Conservation (phyloP, 176 grass and related monocot species). For the Avena sativa region DNA sequence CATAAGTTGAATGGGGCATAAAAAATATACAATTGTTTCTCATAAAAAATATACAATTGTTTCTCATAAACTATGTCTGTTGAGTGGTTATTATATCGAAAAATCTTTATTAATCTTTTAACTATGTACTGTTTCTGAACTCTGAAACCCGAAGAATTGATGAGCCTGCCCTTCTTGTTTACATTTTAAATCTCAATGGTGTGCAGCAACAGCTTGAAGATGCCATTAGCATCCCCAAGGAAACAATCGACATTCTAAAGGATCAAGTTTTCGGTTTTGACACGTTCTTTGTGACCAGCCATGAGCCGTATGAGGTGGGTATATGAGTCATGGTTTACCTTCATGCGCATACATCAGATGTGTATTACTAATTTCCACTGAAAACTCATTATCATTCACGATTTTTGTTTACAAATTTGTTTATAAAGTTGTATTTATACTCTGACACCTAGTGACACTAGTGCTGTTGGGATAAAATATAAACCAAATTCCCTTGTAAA, state of each 20-base stretch:
- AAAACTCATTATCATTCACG: not conserved
- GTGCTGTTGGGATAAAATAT: not conserved
- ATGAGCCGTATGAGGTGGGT: constrained; percentile 90
- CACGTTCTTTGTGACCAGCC: constrained; percentile 91
- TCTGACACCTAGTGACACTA: not conserved
- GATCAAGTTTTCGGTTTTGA: constrained; percentile 99
- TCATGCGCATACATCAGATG: not conserved
- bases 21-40: constrained; percentile 17
- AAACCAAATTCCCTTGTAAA: not conserved
- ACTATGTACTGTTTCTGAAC: constrained; percentile 9
- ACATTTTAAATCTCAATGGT: constrained; percentile 35
- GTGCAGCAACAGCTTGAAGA: constrained; percentile 94
- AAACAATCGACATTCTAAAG: constrained; percentile 90
- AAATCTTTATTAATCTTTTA: constrained; percentile 10
- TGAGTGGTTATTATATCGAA: not conserved
- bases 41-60: constrained; percentile 13
- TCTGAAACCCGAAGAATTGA: not conserved
- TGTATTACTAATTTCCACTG: not conserved
- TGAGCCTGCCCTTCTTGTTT: not conserved
- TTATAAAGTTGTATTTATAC: not conserved
- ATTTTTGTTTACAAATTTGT: not conserved
- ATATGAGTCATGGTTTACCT: constrained; percentile 22
- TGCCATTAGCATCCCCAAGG: constrained; percentile 76
- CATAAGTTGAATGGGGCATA: not conserved
- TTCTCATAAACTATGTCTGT: constrained; percentile 24